A percentile compares a stretch with the other conserved stretches of the same genome.
phyloP scores from a whole-genome alignment of 2,329 filamentous ascomycete genomes.

The Periconia macrospinosa region DNA sequence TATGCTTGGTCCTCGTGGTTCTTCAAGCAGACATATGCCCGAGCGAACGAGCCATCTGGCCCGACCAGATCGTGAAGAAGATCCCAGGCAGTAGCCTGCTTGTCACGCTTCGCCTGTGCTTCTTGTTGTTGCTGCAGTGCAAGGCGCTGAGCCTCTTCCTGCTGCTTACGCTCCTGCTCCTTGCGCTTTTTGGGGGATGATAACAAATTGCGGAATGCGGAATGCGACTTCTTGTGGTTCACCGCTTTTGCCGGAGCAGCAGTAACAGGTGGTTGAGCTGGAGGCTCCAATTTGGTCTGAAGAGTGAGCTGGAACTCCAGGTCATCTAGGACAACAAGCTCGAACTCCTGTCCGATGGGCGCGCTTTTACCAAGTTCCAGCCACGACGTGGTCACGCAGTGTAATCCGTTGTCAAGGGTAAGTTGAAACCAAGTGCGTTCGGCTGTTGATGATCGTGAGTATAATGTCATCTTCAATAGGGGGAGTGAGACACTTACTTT shows the following conservation, averaged over 20 bases:
- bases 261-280: slow-evolving; percentile 53
- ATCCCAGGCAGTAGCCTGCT: slow-evolving; percentile 78
- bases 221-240: slow-evolving; percentile 72
- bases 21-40: slow-evolving; percentile 90
- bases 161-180: slow-evolving; percentile 82
- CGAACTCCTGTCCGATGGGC: slow-evolving; percentile 96
- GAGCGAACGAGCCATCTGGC: slow-evolving; percentile 92
- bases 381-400: slow-evolving; percentile 97
- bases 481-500: slow-evolving; percentile 63
- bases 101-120: slow-evolving; percentile 56
- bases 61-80: slow-evolving; percentile 81
- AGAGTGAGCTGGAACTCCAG: slow-evolving; percentile 98
- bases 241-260: slow-evolving; percentile 61
- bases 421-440: slow-evolving; percentile 94
- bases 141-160: slow-evolving; percentile 77
- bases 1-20: slow-evolving; percentile 89
- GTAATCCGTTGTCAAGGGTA: slow-evolving; percentile 95
- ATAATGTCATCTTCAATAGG: not conserved
- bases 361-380: slow-evolving; percentile 88
- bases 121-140: slow-evolving; percentile 50
- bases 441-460: slow-evolving; percentile 53
- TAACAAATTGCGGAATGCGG: slow-evolving; percentile 78
- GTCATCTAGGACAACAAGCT: slow-evolving; percentile 94
- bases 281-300: slow-evolving; percentile 88
- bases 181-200: slow-evolving; percentile 96